A percentile compares a stretch with the other conserved stretches of the same genome.
Evolutionary conservation across 2,329 filamentous ascomycete species (phyloP).

Genomic region (Nothophoma quercina): DNA sequence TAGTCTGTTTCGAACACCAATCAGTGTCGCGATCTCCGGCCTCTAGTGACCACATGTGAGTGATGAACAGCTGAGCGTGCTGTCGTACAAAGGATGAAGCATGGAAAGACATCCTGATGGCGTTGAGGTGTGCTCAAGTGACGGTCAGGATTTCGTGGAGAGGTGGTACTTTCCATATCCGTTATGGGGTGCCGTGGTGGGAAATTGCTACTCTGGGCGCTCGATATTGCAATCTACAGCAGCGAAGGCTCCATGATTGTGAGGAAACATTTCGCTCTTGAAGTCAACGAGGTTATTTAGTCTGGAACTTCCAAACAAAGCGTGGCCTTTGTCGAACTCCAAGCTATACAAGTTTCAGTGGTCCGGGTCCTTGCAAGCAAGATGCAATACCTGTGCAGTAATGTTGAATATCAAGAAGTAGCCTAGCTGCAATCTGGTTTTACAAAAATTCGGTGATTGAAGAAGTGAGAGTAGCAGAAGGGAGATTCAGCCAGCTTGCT

Average conservation of each 20-base stretch:
- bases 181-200: not conserved
- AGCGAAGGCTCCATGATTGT: not conserved
- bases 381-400: no score
- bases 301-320: no score
- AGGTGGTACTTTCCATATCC: not conserved
- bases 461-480: no score
- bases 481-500: not conserved
- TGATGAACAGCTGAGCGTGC: not conserved
- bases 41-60: not conserved
- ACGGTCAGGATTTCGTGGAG: not conserved
- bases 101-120: not conserved
- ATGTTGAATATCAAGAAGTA: not conserved
- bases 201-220: no score
- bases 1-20: conserved; percentile 1
- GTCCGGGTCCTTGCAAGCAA: no score
- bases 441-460: no score
- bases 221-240: no score
- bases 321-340: no score
- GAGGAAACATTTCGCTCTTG: no score
- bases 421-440: no score
- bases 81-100: not conserved
- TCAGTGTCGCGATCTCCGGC: not conserved
- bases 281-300: no score
- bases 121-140: not conserved
- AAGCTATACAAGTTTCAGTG: no score